Evolutionary conservation across 179 eudicot genomes (phyloP), one percentile per base, ranked within the genome.

Genomic region (Beta lomatogona): DNA sequence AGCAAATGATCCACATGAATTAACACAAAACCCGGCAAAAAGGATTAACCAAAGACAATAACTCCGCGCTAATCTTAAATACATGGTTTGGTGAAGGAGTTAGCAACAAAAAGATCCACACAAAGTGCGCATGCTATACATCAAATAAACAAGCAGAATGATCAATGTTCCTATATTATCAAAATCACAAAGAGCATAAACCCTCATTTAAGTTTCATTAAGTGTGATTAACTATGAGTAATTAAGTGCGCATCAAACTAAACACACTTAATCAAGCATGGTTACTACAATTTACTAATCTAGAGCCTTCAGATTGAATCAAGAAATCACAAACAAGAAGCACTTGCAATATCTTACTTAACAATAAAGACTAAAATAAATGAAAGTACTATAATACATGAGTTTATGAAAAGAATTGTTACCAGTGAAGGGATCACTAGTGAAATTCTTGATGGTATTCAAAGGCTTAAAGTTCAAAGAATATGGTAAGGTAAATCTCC

Each of bases 391-490:
- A 25, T 25, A 25, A 69, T 77, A 70, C 50, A 78, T 53, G 4
- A 11, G 3, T n/a, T 70, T 44, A 15, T 67, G 59, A 69, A 64
- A 67, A 82, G 18, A 58, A 66, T 5, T 71, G 77, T 83, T 84
- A 93, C 97, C 97, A 89, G 87, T 82, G 84, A 91, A 85, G 68
- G 87, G 87, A 63, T 89, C 87, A 82, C 76, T 82, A 45, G 93
- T 87, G 45, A 89, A 79, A 76, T 83, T 87, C 28, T 25, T 25
- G 28, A 25, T 25, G 28, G 28, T 25, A 25, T 25, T 25, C 28
- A 25, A 25, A 25, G 28, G 28, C 28, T 25, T 25, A 25, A 25
- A 25, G 28, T 25, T 25, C 28, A 25, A 25, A 25, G 28, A 25
- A 25, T 25, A 25, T 25, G 28, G 28, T 25, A 25, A 25, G 28